A percentile compares a stretch with the other conserved stretches of the same genome.
Evolutionary conservation across 371 early-diverging fungal genomes (phyloP).

Genomic region (Coemansia sp.): DNA sequence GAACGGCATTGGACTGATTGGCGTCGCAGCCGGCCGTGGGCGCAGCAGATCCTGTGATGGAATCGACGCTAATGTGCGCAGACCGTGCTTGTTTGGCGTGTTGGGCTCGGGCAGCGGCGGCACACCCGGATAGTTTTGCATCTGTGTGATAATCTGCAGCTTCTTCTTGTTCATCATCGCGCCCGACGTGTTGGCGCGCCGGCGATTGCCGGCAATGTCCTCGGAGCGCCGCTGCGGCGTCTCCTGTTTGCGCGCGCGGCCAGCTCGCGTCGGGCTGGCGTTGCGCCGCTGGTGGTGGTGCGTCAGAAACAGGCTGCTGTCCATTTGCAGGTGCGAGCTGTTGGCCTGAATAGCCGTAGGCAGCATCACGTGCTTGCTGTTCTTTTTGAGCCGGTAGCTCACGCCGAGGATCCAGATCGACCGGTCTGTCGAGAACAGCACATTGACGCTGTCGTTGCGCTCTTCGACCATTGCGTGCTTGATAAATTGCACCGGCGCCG

Average conservation of each 20-base stretch:
- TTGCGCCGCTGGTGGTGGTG: slow-evolving; percentile 49
- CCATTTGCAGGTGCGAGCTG: slow-evolving; percentile 36
- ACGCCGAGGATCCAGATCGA: slow-evolving; percentile 50
- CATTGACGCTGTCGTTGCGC: slow-evolving; percentile 44
- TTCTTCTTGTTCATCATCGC: slow-evolving; percentile 49
- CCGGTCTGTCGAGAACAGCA: slow-evolving; percentile 40
- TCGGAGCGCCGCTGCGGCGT: slow-evolving; percentile 42
- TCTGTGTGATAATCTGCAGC: slow-evolving; percentile 43
- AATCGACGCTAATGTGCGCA: slow-evolving; percentile 41
- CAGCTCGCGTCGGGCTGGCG: slow-evolving; percentile 33
- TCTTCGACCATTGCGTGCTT: slow-evolving; percentile 48
- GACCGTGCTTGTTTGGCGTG: slow-evolving; percentile 19
- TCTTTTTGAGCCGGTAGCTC: slow-evolving; percentile 44
- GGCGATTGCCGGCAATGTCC: slow-evolving; percentile 34
- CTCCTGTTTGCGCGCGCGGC: slow-evolving; percentile 29
- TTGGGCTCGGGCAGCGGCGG: slow-evolving; percentile 34
- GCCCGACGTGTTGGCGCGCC: slow-evolving; percentile 48
- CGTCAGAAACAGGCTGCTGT: slow-evolving; percentile 36
- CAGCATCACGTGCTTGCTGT: slow-evolving; percentile 34
- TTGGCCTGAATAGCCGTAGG: slow-evolving; percentile 42
- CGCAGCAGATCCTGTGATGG: slow-evolving; percentile 44
- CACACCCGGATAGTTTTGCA: slow-evolving; percentile 35
- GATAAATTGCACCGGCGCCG: slow-evolving; percentile 50
- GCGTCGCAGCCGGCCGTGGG: slow-evolving; percentile 10
- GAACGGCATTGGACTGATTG: slow-evolving; percentile 48